Base-by-base conservation (phyloP, 225 moss, liverwort and hornwort genomes). In the Polytrichum commune region DNA sequence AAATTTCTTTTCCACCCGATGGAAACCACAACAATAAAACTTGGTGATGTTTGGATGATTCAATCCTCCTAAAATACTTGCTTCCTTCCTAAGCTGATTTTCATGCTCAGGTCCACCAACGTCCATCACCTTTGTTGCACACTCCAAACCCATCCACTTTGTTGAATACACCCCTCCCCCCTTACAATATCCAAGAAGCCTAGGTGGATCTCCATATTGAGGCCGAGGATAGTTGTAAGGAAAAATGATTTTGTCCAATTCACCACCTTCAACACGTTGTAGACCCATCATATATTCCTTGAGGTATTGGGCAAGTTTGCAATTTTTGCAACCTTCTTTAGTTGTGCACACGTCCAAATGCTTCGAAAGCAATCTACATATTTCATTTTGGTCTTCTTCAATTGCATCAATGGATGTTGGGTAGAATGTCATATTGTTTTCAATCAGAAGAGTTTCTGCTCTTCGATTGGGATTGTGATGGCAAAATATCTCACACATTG, bases 21-120 rank as follows among this genome's bases (percentile, higher is more conserved):
- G n/a, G 8, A n/a, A 58, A 19, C 57, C 57, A 58, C 57, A 58
- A 58, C 57, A 58, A 19, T 6, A 58, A 58, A 58, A 58, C 19
- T n/a, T 58, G 57, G 8, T 58, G 57, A 58, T 58, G 57, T 58
- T 58, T 19, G 57, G 57, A 22, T 58, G 57, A 58, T 23, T 64
- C 64, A 64, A 64, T 29, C 29, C 64, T 19, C 26, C 29, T 2
- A 64, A 27, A 64, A 64, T 64, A 27, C 64, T 27, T 24, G 27
- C 27, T 29, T 64, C 64, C 2, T 64, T 29, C 26, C 25, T 16
- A 1, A 29, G 1, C 9, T 6, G 18, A 16, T 18, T 27, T 16
- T 1, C 18, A 6, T 18, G 10, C 18, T 29, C 2, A 29, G n/a
- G 2, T 10, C 2, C 5, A 64, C 26, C 0, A 26, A 26, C 16